These are phyloP conservation scores for Claviceps digitariae DNA, from an alignment of 2,329 filamentous ascomycete genomes.

Conservation along the genomic window DNA sequence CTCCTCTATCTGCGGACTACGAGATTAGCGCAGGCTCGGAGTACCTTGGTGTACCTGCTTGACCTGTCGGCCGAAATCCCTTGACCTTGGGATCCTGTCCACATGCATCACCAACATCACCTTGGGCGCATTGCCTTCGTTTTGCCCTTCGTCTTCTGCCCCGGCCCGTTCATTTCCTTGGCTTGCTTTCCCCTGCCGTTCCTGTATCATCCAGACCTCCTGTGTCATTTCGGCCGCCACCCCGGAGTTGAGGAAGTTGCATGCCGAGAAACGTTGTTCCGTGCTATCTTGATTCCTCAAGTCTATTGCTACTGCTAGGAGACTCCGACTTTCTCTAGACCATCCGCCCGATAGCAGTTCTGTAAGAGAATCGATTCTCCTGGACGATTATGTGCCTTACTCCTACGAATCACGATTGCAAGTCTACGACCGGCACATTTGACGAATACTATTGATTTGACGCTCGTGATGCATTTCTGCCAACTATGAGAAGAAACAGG, in stretches of 20 bases:
- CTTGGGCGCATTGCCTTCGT: not conserved
- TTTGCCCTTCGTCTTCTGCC: not conserved
- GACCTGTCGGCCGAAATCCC: constrained; percentile 5
- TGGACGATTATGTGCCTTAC: not conserved
- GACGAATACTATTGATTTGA: not conserved
- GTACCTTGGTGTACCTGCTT: not conserved
- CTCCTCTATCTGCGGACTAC: not conserved
- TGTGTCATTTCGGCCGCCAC: not conserved
- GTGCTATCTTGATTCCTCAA: not conserved
- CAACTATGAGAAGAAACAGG: not conserved
- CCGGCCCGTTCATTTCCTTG: not conserved
- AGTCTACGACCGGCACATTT: not conserved
- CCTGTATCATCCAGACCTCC: not conserved
- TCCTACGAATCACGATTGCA: not conserved
- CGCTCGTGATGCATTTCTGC: not conserved
- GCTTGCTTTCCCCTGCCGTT: not conserved
- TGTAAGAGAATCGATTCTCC: not conserved
- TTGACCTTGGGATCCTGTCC: not conserved
- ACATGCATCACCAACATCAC: not conserved
- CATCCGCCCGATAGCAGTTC: not conserved
- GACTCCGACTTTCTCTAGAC: not conserved
- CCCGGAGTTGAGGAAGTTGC: constrained; percentile 1
- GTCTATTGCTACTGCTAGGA: not conserved
- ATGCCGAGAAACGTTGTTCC: constrained; percentile 1
- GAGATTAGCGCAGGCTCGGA: not conserved